Base-by-base conservation (phyloP, 2,329 filamentous ascomycete species). In the Rutstroemia sp. region DNA sequence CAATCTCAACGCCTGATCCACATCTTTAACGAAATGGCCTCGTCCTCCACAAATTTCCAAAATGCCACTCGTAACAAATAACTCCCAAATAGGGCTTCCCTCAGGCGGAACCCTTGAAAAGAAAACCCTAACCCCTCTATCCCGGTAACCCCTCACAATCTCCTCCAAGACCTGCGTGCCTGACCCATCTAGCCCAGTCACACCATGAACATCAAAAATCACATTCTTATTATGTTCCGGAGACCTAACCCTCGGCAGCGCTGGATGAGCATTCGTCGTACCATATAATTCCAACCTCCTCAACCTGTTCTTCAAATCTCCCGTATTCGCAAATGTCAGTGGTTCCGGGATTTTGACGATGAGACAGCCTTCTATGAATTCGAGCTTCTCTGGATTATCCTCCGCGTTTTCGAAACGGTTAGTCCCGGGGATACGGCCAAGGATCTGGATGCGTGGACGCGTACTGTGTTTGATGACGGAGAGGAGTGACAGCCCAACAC, bases 271-370 rank as follows among this genome's bases (percentile, higher is more conserved):
- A 53, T 81, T 77, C 47, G 78, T 85, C 0, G 90, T 92, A n/a
- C 94, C 94, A 67, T 97, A 96, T 21, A 91, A 80, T 71, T 97
- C 94, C 1, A 99, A 78, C 6, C 94, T 78, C 5, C 88, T 80
- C 10, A 99, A 78, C 4, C 94, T 81, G 52, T 86, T 87, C 71
- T 95, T 95, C 46, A 99, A 76, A 64, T 94, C 89, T 48, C 92
- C 94, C 0, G 94, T 97, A 70, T 99, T 99, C 67, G 92, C 92
- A 70, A 99, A 99, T 0, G 92, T 97, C 51, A 99, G 76, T 0
- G 94, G 94, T 69, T 99, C 94, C 0, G 94, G 92, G 55, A 99
- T 97, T 76, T 97, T 97, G 66, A 97, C 90, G 58, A 99, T 96
- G 9, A 99, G 76, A 59, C 89, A 95, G 16, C 92, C 89, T 62